Conservation (phyloP, 2,329 filamentous ascomycete genomes). For the Cercospora janseana region DNA sequence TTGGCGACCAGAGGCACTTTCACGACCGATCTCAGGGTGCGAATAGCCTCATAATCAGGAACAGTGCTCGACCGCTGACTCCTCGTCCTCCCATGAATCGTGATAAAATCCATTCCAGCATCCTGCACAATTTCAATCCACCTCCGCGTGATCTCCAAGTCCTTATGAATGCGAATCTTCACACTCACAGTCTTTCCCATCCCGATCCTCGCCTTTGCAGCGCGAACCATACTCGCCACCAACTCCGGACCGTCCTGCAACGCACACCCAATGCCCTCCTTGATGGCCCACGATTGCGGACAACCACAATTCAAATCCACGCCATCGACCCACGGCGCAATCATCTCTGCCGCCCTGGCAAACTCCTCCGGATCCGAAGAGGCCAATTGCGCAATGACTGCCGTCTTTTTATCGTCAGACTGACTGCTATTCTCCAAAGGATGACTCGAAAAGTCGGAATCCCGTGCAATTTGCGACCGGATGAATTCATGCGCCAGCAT, state of each 20-base stretch:
- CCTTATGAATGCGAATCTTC: constrained; percentile 67
- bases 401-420: constrained; percentile 16
- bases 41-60: constrained; percentile 62
- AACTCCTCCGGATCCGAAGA: constrained; percentile 62
- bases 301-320: constrained; percentile 72
- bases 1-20: constrained; percentile 65
- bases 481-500: constrained; percentile 43
- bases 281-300: constrained; percentile 70
- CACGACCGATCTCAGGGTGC: constrained; percentile 52
- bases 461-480: constrained; percentile 39
- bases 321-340: constrained; percentile 61
- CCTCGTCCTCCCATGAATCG: constrained; percentile 66
- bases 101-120: constrained; percentile 65
- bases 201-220: constrained; percentile 54
- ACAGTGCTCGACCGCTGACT: constrained; percentile 60
- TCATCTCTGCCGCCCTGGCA: constrained; percentile 60
- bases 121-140: constrained; percentile 63
- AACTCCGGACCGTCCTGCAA: constrained; percentile 55
- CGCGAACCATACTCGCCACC: constrained; percentile 64
- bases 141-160: constrained; percentile 56
- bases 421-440: constrained; percentile 40
- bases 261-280: constrained; percentile 66
- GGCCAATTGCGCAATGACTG: constrained; percentile 67
- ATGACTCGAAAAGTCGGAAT: constrained; percentile 61
- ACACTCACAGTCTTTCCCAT: constrained; percentile 60